Evolutionary conservation across 805 yeast species (phyloP), one percentile per base, ranked within the genome.

Genomic region (Yarrowia osloensis): DNA sequence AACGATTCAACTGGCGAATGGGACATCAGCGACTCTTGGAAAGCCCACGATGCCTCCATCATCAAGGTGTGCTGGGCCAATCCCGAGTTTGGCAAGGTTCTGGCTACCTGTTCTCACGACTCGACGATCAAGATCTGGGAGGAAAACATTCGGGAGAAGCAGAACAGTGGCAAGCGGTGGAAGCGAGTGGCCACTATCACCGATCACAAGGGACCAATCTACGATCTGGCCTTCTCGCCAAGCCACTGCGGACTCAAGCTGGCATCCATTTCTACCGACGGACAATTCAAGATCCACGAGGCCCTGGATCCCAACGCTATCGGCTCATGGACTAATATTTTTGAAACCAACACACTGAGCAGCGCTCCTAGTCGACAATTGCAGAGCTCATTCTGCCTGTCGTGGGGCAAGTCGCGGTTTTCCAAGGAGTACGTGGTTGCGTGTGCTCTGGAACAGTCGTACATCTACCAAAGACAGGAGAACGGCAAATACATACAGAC

Each of bases 351-450:
- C 28, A 67, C 72, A 3, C 79, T 91, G 68, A 82, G 81, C 65
- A 84, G 82, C 70, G 90, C 91, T 35, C 94, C 94, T 3, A 92
- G 93, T 2, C 84, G 88, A 40, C 90, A 88, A 73, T 80, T 90
- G 69, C 97, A 92, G 77, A 87, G 94, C 68, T 91, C 91, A 73
- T 93, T 92, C 75, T 86, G 91, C 35, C 77, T 93, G 37, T 86
- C 90, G 54, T 93, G 98, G 98, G 91, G 97, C 73, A 94, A 96
- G 0, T 87, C 97, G 1, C 85, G 90, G 72, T 90, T 90, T 69
- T 84, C 89, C 57, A 82, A 86, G 17, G 98, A 94, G 76, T 91
- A 88, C 76, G 78, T 94, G 28, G 90, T 87, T 3, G 93, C 90
- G 2, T 86, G 93, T 70, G 97, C 96, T 0, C 80, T 92, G 70